Percentiles rank a stretch among this genome's conserved stretches.
Conservation (phyloP, 129 eudicot species). For the Mikania micrantha region DNA sequence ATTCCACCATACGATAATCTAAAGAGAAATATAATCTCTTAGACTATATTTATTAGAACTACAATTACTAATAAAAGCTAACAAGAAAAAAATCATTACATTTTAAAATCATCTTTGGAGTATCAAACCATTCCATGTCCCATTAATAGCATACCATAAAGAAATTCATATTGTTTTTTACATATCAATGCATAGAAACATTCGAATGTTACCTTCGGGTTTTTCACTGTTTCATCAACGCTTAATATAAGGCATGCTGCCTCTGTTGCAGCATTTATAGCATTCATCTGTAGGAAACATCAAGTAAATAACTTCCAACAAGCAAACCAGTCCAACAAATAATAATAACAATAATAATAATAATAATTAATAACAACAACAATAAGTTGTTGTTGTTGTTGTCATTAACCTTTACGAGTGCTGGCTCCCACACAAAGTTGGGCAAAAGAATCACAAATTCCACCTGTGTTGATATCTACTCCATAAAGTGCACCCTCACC, state of each 20-base stretch:
- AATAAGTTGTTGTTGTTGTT: too few species aligned
- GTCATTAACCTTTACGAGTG: conserved; percentile 95
- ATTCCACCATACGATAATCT: too few species aligned
- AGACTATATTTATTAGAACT: too few species aligned
- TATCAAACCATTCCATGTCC: too few species aligned
- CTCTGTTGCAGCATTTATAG: conserved; percentile 97
- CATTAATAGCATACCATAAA: background rate
- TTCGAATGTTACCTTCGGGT: conserved; percentile 86
- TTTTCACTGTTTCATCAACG: conserved; percentile 93
- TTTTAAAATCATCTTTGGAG: too few species aligned
- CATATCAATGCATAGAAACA: background rate
- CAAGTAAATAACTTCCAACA: conserved; percentile 12
- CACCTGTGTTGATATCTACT: conserved; percentile 95
- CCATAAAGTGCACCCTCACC: conserved; percentile 97
- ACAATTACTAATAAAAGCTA: too few species aligned
- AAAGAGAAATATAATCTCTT: too few species aligned
- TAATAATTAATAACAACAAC: background rate
- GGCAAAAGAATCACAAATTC: conserved; percentile 84
- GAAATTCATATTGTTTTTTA: background rate
- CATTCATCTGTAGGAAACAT: conserved; percentile 59
- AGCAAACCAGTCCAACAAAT: background rate
- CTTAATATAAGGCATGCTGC: conserved; percentile 97
- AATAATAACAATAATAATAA: too few species aligned
- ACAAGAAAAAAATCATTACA: too few species aligned
- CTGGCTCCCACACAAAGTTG: conserved; percentile 99